These are phyloP conservation scores for Lodderomyces theae DNA, from an alignment of 1,139 yeast species.

Conservation along the genomic window DNA sequence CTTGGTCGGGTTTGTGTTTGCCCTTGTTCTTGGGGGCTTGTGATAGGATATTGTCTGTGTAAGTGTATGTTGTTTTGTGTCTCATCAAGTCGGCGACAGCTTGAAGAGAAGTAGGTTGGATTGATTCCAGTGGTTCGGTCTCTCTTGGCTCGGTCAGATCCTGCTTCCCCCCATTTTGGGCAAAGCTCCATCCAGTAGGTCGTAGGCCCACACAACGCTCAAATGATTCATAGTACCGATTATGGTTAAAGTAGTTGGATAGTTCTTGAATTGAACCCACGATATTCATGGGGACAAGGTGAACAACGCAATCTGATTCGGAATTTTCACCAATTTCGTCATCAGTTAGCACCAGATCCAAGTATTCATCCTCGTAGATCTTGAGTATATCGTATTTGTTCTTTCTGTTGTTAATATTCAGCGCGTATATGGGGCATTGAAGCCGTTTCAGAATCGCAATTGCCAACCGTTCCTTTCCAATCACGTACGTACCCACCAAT, in stretches of 20 bases:
- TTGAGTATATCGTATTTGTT: conserved; percentile 43
- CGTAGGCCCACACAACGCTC: conserved; percentile 61
- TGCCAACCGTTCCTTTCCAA: conserved; percentile 88
- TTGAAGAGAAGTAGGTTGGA: conserved; percentile 7
- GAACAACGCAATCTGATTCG: conserved; percentile 57
- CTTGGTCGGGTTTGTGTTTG: conserved; percentile 23
- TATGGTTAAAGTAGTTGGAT: conserved; percentile 50
- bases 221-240: conserved; percentile 44
- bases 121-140: conserved; percentile 4
- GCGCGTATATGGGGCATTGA: conserved; percentile 45
- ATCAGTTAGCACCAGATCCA: conserved; percentile 29
- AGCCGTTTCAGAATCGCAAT: conserved; percentile 60
- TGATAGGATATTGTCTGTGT: conserved; percentile 29
- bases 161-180: conserved; percentile 10
- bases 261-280: conserved; percentile 37
- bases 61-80: conserved; percentile 24
- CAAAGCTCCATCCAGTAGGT: conserved; percentile 89
- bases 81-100: conserved; percentile 19
- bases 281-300: conserved; percentile 63
- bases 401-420: conserved; percentile 51
- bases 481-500: conserved; percentile 85
- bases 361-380: conserved; percentile 32
- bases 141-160: neutral
- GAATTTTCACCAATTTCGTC: conserved; percentile 33
- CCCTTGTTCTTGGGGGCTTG: conserved; percentile 24